phyloP scores from a whole-genome alignment of 1,139 yeast species.

The Kluyveromyces sp. region DNA sequence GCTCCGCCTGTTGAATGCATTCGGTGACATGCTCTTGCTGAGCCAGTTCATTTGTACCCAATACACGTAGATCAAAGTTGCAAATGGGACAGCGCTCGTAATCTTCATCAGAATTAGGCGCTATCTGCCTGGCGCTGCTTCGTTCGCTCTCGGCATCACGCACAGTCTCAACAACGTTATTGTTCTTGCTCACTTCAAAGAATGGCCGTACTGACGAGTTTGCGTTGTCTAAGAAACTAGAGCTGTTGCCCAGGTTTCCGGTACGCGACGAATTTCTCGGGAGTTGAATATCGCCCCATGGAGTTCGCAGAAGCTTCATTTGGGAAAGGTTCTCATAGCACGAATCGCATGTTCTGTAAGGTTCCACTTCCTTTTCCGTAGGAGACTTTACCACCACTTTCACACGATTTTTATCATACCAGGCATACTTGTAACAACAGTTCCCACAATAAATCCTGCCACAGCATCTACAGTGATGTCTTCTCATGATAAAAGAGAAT shows the following conservation, averaged over 20 bases:
- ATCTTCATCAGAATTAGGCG: constrained; percentile 19
- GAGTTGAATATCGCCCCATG: constrained; percentile 12
- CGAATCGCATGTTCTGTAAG: constrained; percentile 26
- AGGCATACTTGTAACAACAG: constrained; percentile 22
- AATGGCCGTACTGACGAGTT: neutral
- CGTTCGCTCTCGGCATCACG: constrained; percentile 12
- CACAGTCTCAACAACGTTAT: constrained; percentile 8
- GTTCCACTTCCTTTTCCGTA: constrained; percentile 46
- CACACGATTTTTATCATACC: constrained; percentile 31
- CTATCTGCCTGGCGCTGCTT: constrained; percentile 3
- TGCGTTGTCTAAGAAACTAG: neutral
- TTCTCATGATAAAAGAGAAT: constrained; percentile 63
- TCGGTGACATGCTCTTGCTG: constrained; percentile 47
- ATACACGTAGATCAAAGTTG: constrained; percentile 32
- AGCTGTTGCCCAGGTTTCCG: neutral
- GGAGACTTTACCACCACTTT: constrained; percentile 76
- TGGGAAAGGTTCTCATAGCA: constrained; percentile 28
- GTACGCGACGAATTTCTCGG: neutral
- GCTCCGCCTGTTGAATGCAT: constrained; percentile 63
- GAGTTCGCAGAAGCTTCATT: constrained; percentile 14
- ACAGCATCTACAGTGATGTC: constrained; percentile 76
- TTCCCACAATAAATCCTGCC: constrained; percentile 28
- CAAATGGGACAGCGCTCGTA: constrained; percentile 52
- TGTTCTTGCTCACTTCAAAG: constrained; percentile 10
- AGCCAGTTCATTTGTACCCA: constrained; percentile 46